Evolutionary conservation across 352 stramenopile species (phyloP).

Genomic region (Phytophthora pinifolia): DNA sequence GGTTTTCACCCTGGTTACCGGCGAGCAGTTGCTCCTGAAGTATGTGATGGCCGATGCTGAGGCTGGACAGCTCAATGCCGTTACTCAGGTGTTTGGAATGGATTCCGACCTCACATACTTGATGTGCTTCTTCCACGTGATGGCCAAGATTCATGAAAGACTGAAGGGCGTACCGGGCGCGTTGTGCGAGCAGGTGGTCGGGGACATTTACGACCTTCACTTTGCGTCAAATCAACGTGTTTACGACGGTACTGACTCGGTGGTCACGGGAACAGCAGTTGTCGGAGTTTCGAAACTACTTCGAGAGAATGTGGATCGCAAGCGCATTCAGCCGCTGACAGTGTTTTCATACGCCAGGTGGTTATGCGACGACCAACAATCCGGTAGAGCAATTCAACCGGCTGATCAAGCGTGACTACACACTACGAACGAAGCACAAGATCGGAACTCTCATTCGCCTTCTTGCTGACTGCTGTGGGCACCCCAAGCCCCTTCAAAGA

Average conservation of each 20-base stretch:
- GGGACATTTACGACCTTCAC: conserved; percentile 24
- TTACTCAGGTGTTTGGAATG: neutral
- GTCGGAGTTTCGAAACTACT: neutral
- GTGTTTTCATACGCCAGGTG: conserved; percentile 13
- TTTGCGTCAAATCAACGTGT: neutral
- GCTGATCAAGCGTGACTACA: too few species aligned
- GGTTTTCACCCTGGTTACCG: neutral
- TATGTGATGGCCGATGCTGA: neutral
- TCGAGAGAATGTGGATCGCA: neutral
- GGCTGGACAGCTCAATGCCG: conserved; percentile 1
- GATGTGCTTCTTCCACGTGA: conserved; percentile 35
- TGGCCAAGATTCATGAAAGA: conserved; percentile 20
- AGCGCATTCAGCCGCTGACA: conserved; percentile 16
- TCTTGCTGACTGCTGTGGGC: neutral
- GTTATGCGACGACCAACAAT: conserved; percentile 7
- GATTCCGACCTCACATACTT: conserved; percentile 9
- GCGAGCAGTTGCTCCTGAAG: neutral
- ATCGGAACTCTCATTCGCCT: neutral
- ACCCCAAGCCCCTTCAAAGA: conserved; percentile 1
- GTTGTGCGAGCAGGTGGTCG: conserved; percentile 4
- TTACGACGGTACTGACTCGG: neutral
- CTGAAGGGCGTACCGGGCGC: too few species aligned
- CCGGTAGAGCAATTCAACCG: too few species aligned
- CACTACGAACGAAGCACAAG: conserved; percentile 10
- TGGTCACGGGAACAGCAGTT: neutral